These are phyloP conservation scores for Cyberlindnera maritima DNA, from an alignment of 805 yeast species.

Conservation along the genomic window DNA sequence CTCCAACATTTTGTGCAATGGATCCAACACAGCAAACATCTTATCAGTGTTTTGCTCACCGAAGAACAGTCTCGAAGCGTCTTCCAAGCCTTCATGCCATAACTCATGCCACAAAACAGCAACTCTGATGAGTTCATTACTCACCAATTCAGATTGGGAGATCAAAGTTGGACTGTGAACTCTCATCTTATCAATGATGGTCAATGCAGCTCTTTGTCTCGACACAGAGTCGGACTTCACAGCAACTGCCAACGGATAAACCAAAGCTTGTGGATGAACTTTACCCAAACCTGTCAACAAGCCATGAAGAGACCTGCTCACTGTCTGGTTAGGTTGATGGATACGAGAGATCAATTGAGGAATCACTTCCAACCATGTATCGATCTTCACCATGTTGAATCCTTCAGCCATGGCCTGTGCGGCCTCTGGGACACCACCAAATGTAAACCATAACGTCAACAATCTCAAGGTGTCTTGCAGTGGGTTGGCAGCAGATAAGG, in stretches of 20 bases:
- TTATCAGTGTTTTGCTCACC: conserved; percentile 94
- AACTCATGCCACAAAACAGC: conserved; percentile 97
- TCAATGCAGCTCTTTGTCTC: conserved; percentile 87
- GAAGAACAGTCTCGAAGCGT: conserved; percentile 89
- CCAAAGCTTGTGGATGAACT: conserved; percentile 96
- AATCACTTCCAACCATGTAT: conserved; percentile 91
- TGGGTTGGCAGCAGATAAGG: conserved; percentile 81
- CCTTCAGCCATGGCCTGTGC: conserved; percentile 90
- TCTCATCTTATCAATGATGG: conserved; percentile 89
- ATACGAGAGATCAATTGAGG: conserved; percentile 96
- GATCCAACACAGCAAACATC: conserved; percentile 89
- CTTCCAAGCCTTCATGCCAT: conserved; percentile 97
- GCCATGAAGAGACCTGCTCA: conserved; percentile 75
- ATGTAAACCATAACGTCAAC: conserved; percentile 91
- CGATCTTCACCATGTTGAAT: conserved; percentile 81
- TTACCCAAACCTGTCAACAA: conserved; percentile 84
- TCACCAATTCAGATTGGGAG: conserved; percentile 91
- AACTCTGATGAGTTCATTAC: conserved; percentile 87
- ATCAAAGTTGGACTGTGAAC: conserved; percentile 81
- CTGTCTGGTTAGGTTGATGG: conserved; percentile 89
- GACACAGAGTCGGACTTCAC: conserved; percentile 89
- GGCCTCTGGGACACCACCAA: conserved; percentile 91
- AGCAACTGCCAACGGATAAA: conserved; percentile 93
- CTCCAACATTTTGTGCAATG: conserved; percentile 79
- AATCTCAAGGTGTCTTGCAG: conserved; percentile 89